Percentiles rank a stretch among this genome's conserved stretches.
Conservation (phyloP, 2,329 filamentous ascomycete species). For the Ceratocystis colombiana region DNA sequence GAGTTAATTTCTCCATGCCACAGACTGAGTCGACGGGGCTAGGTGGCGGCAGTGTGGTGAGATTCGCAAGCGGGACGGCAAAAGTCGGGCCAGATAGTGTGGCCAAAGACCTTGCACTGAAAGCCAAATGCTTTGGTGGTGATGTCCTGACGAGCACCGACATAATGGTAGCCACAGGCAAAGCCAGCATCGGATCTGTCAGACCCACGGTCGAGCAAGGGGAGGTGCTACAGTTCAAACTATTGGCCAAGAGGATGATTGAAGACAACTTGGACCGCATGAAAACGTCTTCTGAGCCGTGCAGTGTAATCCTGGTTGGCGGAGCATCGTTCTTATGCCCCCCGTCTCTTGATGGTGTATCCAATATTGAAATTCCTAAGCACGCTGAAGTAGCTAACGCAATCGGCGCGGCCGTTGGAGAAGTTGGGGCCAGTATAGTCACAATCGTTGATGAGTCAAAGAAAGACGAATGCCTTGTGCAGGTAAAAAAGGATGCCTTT, state of each 20-base stretch:
- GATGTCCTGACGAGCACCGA: constrained; percentile 28
- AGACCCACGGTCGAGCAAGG: constrained; percentile 26
- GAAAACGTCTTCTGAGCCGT: constrained; percentile 27
- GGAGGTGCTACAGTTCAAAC: constrained; percentile 25
- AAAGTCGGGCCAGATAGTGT: constrained; percentile 31
- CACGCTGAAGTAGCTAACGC: constrained; percentile 28
- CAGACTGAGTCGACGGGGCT: constrained; percentile 29
- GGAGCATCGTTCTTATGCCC: constrained; percentile 28
- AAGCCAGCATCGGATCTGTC: constrained; percentile 29
- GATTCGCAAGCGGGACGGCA: constrained; percentile 16
- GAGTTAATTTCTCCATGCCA: constrained; percentile 29
- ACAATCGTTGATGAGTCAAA: constrained; percentile 27
- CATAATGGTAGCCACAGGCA: constrained; percentile 27
- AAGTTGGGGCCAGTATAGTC: constrained; percentile 27
- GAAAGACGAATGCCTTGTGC: constrained; percentile 25
- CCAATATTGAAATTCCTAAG: constrained; percentile 26
- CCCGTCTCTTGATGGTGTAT: constrained; percentile 26
- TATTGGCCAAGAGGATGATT: constrained; percentile 26
- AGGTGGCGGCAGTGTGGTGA: constrained; percentile 28
- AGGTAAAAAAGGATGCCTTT: constrained; percentile 26
- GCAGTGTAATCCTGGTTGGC: constrained; percentile 28
- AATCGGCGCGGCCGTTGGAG: constrained; percentile 28
- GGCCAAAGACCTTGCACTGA: constrained; percentile 27
- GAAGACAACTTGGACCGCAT: constrained; percentile 28
- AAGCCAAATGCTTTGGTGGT: constrained; percentile 28